These are phyloP conservation scores for Fusarium buharicum DNA, from an alignment of 2,329 filamentous ascomycete species.

Conservation along the genomic window DNA sequence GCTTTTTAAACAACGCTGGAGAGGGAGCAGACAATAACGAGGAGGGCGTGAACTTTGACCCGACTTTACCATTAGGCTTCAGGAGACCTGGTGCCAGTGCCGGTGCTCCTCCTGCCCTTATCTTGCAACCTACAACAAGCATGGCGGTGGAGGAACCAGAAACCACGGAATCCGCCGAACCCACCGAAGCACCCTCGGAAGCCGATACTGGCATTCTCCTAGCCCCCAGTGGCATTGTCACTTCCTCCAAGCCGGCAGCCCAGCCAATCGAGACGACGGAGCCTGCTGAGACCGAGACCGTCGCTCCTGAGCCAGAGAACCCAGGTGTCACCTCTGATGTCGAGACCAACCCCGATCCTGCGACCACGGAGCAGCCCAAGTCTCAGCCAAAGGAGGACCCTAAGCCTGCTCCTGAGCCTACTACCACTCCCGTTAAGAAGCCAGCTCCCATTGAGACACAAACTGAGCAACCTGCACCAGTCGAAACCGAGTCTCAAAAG, in stretches of 20 bases:
- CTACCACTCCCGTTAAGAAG: neutral
- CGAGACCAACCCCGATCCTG: neutral
- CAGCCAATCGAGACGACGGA: constrained; percentile 23
- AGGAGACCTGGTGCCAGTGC: constrained; percentile 31
- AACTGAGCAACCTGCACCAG: constrained; percentile 9
- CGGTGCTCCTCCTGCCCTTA: constrained; percentile 26
- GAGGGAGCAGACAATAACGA: constrained; percentile 3
- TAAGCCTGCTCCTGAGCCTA: neutral
- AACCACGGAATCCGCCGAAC: constrained; percentile 12
- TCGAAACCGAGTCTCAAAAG: constrained; percentile 3
- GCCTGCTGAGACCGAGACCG: constrained; percentile 12
- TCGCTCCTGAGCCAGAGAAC: constrained; percentile 9
- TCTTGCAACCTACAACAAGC: constrained; percentile 39
- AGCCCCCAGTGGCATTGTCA: constrained; percentile 43
- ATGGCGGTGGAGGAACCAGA: constrained; percentile 21
- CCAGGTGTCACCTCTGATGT: constrained; percentile 5
- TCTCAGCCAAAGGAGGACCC: constrained; percentile 3
- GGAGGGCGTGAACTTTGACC: constrained; percentile 27
- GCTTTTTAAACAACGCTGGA: constrained; percentile 28
- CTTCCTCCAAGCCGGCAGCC: constrained; percentile 29
- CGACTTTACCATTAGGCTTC: constrained; percentile 24
- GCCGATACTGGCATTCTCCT: constrained; percentile 42
- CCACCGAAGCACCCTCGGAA: constrained; percentile 19
- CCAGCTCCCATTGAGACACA: constrained; percentile 22
- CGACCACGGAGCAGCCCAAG: neutral